A percentile compares a stretch with the other conserved stretches of the same genome.
phyloP scores from a whole-genome alignment of 2,329 filamentous ascomycete genomes.

The Lasiodiplodia sp. region DNA sequence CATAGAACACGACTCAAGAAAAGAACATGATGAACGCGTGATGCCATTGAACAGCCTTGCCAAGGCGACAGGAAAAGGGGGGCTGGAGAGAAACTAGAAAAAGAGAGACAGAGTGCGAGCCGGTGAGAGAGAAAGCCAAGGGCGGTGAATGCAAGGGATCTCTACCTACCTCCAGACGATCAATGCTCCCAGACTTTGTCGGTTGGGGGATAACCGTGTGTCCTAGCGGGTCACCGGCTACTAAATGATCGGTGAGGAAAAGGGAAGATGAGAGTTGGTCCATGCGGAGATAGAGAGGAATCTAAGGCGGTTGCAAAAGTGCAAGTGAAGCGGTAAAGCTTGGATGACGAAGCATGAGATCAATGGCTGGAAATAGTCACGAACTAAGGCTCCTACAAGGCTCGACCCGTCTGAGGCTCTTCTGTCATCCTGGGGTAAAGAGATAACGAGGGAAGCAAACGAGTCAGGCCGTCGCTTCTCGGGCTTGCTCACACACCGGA shows the following conservation, averaged over 20 bases:
- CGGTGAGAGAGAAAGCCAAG: background rate
- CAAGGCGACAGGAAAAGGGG: background rate
- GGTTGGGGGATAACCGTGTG: background rate
- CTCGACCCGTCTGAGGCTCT: background rate
- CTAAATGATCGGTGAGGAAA: background rate
- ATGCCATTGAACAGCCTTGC: background rate
- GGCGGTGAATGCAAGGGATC: background rate
- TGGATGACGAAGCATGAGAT: background rate
- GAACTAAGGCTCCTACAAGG: background rate
- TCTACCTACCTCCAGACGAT: background rate
- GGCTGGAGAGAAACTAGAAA: background rate
- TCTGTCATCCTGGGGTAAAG: background rate
- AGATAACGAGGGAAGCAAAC: background rate
- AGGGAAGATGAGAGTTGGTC: background rate
- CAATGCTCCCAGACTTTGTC: background rate
- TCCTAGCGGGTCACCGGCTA: background rate
- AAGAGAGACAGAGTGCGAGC: background rate
- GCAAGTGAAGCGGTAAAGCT: background rate
- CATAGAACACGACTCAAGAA: no score
- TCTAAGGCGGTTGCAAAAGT: background rate
- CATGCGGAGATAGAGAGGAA: background rate
- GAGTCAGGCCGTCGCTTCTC: background rate
- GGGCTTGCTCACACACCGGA: background rate
- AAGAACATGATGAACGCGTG: background rate
- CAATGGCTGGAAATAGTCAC: background rate